Evolutionary conservation across 768 basidiomycete genomes (phyloP).

Genomic region (Phanerochaete sordida): DNA sequence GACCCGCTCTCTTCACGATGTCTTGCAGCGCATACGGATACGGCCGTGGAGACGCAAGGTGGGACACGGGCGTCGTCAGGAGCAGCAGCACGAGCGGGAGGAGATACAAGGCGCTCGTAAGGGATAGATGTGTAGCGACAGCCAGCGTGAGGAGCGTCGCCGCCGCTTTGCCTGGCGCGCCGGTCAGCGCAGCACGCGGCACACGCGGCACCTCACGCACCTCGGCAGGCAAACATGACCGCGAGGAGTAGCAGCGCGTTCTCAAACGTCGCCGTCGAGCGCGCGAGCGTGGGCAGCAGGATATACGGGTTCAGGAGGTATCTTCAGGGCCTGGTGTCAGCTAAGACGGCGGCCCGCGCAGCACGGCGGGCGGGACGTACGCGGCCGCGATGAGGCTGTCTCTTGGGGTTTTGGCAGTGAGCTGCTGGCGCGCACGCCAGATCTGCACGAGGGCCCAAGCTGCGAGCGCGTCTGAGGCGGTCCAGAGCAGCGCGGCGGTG

Average conservation of each 20-base stretch:
- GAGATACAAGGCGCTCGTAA: slow-evolving; percentile 68
- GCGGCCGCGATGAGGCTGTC: slow-evolving; percentile 60
- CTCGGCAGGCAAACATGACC: slow-evolving; percentile 67
- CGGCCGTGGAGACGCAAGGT: slow-evolving; percentile 56
- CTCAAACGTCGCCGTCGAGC: slow-evolving; percentile 81
- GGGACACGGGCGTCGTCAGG: slow-evolving; percentile 57
- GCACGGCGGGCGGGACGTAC: slow-evolving; percentile 41
- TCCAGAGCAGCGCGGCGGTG: slow-evolving; percentile 63
- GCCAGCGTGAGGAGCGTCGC: slow-evolving; percentile 65
- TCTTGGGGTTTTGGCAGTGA: slow-evolving; percentile 39
- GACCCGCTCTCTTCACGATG: slow-evolving; percentile 14
- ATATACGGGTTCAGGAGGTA: slow-evolving; percentile 91
- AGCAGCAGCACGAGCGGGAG: slow-evolving; percentile 67
- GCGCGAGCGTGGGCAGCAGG: slow-evolving; percentile 71
- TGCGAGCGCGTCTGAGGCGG: slow-evolving; percentile 58
- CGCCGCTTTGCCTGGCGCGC: slow-evolving; percentile 49
- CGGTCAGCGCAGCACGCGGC: background rate
- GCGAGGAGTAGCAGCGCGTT: slow-evolving; percentile 66
- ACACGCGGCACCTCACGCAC: slow-evolving; percentile 34
- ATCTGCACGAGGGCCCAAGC: slow-evolving; percentile 68
- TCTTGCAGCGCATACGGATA: slow-evolving; percentile 19
- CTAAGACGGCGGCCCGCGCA: slow-evolving; percentile 2
- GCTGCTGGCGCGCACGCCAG: slow-evolving; percentile 60
- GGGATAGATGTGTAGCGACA: slow-evolving; percentile 64
- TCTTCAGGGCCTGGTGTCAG: slow-evolving; percentile 34